Conservation (phyloP, 73 alveolate genomes). For the Paramecium sexaurelia region DNA sequence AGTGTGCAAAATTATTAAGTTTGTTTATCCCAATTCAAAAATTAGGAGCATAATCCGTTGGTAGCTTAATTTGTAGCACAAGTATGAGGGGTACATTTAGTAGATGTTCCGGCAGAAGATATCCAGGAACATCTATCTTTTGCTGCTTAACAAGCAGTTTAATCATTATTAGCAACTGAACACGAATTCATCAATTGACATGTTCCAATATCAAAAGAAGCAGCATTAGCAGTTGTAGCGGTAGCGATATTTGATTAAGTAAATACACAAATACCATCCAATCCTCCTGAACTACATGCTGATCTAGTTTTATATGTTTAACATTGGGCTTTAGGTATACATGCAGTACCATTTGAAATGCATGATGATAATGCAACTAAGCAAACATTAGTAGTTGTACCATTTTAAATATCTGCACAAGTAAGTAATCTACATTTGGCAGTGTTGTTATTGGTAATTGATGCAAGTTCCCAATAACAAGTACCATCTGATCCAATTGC, state of each 20-base stretch:
- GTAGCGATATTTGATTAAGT: background rate
- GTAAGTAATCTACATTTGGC: background rate
- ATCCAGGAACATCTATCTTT: background rate
- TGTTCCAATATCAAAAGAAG: background rate
- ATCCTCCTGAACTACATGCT: background rate
- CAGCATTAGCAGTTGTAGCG: background rate
- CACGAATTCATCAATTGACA: background rate
- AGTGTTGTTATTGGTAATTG: background rate
- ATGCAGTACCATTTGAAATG: background rate
- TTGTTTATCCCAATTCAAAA: background rate
- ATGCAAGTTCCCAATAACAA: background rate
- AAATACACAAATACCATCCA: background rate
- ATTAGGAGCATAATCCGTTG: background rate
- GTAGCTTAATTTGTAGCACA: background rate
- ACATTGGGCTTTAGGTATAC: conserved; percentile 11
- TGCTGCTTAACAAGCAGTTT: background rate
- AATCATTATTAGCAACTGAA: background rate
- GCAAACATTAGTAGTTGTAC: background rate
- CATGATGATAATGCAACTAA: background rate
- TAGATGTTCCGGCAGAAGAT: background rate
- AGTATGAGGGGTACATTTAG: background rate
- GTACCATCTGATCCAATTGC: conserved; percentile 23
- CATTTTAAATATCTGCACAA: background rate
- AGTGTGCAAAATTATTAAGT: background rate
- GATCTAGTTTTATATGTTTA: background rate